Conservation (phyloP, 2,329 filamentous ascomycete genomes). For the Botrytis fabae region DNA sequence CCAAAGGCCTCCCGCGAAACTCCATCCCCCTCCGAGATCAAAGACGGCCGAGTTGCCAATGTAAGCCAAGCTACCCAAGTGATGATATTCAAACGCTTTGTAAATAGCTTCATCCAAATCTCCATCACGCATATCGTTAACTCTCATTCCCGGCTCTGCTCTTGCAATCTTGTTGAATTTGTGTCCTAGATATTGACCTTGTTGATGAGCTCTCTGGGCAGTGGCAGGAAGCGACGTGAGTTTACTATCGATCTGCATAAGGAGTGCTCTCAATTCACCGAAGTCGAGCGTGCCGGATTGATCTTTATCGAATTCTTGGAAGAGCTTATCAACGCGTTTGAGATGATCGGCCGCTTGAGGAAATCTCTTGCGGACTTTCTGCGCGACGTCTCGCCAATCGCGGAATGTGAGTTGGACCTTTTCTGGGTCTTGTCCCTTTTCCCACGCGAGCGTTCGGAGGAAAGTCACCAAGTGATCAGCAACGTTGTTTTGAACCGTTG, state of each 20-base stretch:
- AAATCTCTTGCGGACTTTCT: constrained; percentile 82
- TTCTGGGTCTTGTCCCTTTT: constrained; percentile 86
- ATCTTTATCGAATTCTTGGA: constrained; percentile 89
- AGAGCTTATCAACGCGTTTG: constrained; percentile 85
- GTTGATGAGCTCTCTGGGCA: constrained; percentile 93
- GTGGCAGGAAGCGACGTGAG: constrained; percentile 93
- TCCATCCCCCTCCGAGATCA: constrained; percentile 77
- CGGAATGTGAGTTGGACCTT: constrained; percentile 81
- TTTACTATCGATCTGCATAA: constrained; percentile 91
- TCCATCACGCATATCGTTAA: constrained; percentile 82
- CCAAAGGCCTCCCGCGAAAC: constrained; percentile 77
- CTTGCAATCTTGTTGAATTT: constrained; percentile 93
- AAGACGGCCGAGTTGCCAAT: constrained; percentile 96
- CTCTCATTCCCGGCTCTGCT: constrained; percentile 68
- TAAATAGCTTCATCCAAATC: constrained; percentile 91
- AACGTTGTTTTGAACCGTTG: constrained; percentile 96
- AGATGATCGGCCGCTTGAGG: constrained; percentile 88
- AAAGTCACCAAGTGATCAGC: constrained; percentile 89
- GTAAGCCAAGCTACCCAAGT: constrained; percentile 90
- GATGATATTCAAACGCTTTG: constrained; percentile 90
- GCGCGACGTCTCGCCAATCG: constrained; percentile 85
- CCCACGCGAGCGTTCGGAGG: constrained; percentile 85
- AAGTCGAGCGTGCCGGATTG: constrained; percentile 92
- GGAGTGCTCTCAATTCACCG: constrained; percentile 82
- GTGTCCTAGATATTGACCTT: constrained; percentile 86